Conservation (phyloP, 768 basidiomycete genomes). For the Suillus spraguei region DNA sequence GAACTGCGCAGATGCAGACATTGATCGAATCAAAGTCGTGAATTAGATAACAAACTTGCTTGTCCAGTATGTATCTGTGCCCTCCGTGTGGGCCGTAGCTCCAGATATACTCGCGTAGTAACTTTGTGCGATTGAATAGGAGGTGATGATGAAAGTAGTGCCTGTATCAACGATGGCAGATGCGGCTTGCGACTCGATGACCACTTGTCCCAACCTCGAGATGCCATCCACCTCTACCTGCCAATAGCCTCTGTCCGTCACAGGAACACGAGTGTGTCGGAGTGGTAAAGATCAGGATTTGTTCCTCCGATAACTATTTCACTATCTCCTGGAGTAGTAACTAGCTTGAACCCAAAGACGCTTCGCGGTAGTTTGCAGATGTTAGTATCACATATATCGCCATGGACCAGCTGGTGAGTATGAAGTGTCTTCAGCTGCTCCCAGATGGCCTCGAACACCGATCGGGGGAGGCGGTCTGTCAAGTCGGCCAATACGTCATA, state of each 20-base stretch:
- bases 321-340: slow-evolving; percentile 22
- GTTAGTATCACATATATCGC: too few species aligned
- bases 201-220: background rate
- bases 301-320: slow-evolving; percentile 30
- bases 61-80: slow-evolving; percentile 32
- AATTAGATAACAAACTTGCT: slow-evolving; percentile 15
- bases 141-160: slow-evolving; percentile 26
- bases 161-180: slow-evolving; percentile 37
- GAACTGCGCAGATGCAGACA: slow-evolving; percentile 16
- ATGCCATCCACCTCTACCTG: slow-evolving; percentile 32
- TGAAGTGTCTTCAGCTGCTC: too few species aligned
- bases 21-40: background rate
- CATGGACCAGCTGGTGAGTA: too few species aligned
- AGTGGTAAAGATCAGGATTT: slow-evolving; percentile 30
- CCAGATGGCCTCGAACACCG: too few species aligned
- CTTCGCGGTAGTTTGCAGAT: background rate
- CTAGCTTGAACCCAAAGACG: slow-evolving; percentile 51
- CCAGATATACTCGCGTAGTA: slow-evolving; percentile 30
- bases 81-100: slow-evolving; percentile 18
- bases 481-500: too few species aligned
- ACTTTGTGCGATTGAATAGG: slow-evolving; percentile 18
- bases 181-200: background rate
- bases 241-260: slow-evolving; percentile 37
- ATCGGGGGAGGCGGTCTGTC: too few species aligned
- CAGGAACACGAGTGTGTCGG: slow-evolving; percentile 29